These are phyloP conservation scores for Solanum hybrid DNA, from an alignment of 305 asterid species.

Conservation along the genomic window DNA sequence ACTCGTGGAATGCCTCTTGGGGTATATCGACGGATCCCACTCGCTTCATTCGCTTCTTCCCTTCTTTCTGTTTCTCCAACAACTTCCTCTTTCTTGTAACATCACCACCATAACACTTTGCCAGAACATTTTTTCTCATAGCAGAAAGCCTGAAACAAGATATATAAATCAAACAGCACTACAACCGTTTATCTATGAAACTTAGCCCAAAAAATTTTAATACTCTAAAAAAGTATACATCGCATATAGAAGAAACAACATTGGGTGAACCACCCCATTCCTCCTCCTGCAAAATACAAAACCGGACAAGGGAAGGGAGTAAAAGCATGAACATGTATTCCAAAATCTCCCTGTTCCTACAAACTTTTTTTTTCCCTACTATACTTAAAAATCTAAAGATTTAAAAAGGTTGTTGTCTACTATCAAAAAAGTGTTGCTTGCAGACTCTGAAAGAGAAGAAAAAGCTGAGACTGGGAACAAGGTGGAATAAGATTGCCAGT, in stretches of 20 bases:
- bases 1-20: constrained; percentile 89
- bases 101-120: constrained; percentile 95
- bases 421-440: not conserved
- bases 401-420: not conserved
- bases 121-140: constrained; percentile 92
- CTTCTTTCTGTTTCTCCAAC: constrained; percentile 95
- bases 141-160: constrained; percentile 55
- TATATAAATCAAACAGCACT: not conserved
- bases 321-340: not conserved
- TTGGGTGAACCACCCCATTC: not conserved
- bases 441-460: not conserved
- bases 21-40: constrained; percentile 96
- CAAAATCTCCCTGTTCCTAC: not conserved
- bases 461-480: not conserved
- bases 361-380: not conserved
- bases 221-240: too few relatives aligned
- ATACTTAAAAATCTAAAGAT: not conserved
- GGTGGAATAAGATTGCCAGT: not conserved
- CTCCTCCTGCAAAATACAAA: not conserved
- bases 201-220: not conserved
- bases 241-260: not conserved
- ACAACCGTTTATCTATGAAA: not conserved
- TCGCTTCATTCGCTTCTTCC: constrained; percentile 97
- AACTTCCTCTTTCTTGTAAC: constrained; percentile 71
- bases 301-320: not conserved